phyloP scores from a whole-genome alignment of 1,284 basidiomycete species.

The Fomitopsis pinicola region DNA sequence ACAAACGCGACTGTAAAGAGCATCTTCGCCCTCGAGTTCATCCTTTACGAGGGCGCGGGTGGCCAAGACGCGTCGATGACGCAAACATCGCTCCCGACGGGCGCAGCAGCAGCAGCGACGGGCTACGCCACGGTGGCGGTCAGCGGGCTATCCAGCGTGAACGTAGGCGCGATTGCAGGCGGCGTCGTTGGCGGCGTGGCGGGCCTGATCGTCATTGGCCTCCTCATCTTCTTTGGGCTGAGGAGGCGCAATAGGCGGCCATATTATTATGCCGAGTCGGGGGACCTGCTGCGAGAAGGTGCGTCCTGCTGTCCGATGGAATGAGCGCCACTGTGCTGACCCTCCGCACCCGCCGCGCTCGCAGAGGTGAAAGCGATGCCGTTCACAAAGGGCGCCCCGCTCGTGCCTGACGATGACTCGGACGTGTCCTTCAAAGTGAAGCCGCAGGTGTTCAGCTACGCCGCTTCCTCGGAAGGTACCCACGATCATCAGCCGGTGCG shows the following conservation, averaged over 20 bases:
- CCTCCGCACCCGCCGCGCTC: not conserved
- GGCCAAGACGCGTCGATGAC: not conserved
- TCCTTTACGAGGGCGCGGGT: conserved; percentile 3
- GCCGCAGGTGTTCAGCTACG: not conserved
- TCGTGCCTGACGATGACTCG: not conserved
- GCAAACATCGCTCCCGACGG: not conserved
- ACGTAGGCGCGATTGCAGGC: conserved; percentile 9
- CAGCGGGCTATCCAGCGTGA: not conserved
- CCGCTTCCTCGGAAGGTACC: not conserved
- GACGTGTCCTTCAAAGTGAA: not conserved
- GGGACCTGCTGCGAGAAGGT: conserved; percentile 4
- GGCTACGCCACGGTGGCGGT: not conserved
- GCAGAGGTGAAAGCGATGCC: not conserved
- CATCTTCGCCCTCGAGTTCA: conserved; percentile 13
- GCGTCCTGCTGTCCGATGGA: not conserved
- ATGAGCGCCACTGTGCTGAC: not conserved
- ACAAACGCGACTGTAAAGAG: conserved; percentile 7
- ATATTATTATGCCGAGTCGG: conserved; percentile 1
- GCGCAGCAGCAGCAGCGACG: not conserved
- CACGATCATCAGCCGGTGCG: not conserved
- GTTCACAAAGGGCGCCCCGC: not conserved
- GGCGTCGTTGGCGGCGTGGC: conserved; percentile 11
- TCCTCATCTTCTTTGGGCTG: not conserved
- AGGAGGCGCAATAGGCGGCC: not conserved
- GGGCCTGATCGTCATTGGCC: not conserved